A percentile compares a stretch with the other conserved stretches of the same genome.
Conservation (phyloP, 139 green algal genomes). For the Tetradesmus lagerheimii region DNA sequence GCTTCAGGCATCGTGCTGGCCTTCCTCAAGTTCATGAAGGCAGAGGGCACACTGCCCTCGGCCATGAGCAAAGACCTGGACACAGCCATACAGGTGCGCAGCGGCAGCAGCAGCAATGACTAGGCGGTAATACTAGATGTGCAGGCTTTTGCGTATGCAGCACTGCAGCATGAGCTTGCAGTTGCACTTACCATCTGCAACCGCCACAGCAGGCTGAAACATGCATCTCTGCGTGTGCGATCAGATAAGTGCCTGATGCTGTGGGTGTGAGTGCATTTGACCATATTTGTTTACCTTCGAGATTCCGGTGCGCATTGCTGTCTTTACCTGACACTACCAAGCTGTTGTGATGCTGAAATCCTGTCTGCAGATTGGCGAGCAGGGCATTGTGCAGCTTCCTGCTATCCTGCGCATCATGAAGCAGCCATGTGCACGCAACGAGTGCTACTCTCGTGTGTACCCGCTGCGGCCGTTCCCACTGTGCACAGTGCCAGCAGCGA, state of each 20-base stretch:
- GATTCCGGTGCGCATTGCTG: not conserved
- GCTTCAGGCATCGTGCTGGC: not conserved
- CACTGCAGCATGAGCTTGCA: not conserved
- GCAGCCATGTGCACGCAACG: slow-evolving; percentile 34
- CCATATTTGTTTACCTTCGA: too few relatives aligned
- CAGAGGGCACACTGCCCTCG: not conserved
- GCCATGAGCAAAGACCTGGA: slow-evolving; percentile 5
- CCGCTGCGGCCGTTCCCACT: slow-evolving; percentile 24
- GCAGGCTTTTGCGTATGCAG: not conserved
- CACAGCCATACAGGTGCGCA: slow-evolving; percentile 21
- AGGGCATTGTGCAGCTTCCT: slow-evolving; percentile 22
- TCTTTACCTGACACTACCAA: not conserved
- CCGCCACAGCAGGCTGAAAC: not conserved
- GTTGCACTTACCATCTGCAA: not conserved
- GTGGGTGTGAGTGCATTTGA: too few relatives aligned
- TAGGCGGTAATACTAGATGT: not conserved
- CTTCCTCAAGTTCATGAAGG: slow-evolving; percentile 33
- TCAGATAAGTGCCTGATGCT: too few relatives aligned
- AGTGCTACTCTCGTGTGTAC: slow-evolving; percentile 12
- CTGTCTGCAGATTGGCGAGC: slow-evolving; percentile 4
- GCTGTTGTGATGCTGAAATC: not conserved
- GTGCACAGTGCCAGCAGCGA: not conserved
- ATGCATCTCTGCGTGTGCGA: too few relatives aligned
- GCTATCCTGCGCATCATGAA: slow-evolving; percentile 21
- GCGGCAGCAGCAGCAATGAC: not conserved